Conservation (phyloP, 345 rosid genomes). For the Clarkia xantiana region DNA sequence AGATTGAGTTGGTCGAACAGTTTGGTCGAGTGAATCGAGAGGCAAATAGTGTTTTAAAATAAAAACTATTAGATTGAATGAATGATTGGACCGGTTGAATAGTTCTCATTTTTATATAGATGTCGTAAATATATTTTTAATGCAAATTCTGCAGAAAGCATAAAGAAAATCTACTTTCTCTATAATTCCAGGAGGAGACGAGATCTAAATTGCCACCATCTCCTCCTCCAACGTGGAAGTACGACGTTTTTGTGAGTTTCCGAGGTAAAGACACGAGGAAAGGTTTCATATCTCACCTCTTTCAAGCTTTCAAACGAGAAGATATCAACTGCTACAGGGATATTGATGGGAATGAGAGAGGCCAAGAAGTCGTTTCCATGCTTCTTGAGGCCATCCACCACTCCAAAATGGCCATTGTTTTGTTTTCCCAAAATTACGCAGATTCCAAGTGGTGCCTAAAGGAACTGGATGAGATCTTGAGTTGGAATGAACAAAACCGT, state of each 20-base stretch:
- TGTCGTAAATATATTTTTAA: too few relatives aligned
- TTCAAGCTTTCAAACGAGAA: background rate
- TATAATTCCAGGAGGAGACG: too few relatives aligned
- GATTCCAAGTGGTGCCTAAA: conserved; percentile 8
- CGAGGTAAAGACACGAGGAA: too few relatives aligned
- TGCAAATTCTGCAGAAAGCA: too few relatives aligned
- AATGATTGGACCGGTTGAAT: too few relatives aligned
- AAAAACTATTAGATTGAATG: too few relatives aligned
- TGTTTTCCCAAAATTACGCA: background rate
- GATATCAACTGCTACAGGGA: conserved; percentile 7
- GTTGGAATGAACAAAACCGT: background rate
- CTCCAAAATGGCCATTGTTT: conserved; percentile 2
- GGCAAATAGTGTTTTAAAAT: too few relatives aligned
- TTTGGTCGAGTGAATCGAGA: too few relatives aligned
- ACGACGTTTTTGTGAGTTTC: conserved; percentile 8
- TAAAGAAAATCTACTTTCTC: too few relatives aligned
- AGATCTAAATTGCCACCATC: background rate
- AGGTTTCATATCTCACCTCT: conserved; percentile 7
- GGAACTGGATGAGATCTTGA: conserved; percentile 5
- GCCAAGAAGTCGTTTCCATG: conserved; percentile 1
- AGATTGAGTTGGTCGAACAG: too few relatives aligned
- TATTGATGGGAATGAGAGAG: conserved; percentile 3
- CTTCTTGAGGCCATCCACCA: background rate
- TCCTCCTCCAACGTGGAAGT: background rate
- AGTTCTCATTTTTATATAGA: too few relatives aligned